phyloP scores from a whole-genome alignment of 345 rosid species.

The Hibiscus trionum region DNA sequence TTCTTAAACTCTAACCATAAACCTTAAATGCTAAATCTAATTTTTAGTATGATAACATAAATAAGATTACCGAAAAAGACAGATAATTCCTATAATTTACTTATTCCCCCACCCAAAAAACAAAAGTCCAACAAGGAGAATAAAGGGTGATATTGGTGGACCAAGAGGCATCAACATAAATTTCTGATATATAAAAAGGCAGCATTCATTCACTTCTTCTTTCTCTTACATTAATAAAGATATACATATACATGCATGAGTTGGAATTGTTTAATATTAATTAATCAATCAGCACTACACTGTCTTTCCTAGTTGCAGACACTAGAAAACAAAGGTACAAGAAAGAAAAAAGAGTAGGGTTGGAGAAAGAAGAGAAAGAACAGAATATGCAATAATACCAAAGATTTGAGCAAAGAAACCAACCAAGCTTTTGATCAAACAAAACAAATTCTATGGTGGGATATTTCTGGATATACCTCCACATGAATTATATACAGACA shows the following conservation, averaged over 20 bases:
- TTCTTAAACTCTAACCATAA: too few species aligned
- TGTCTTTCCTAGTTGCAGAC: not conserved
- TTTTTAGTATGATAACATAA: too few species aligned
- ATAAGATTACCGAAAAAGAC: too few species aligned
- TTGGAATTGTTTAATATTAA: not conserved
- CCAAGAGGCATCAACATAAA: slow-evolving; percentile 3
- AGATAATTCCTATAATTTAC: too few species aligned
- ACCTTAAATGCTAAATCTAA: too few species aligned
- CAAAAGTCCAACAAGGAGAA: slow-evolving; percentile 3
- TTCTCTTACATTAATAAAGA: slow-evolving; percentile 3
- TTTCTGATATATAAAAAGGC: slow-evolving; percentile 1
- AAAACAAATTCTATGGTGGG: not conserved
- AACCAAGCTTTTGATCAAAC: not conserved
- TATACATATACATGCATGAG: not conserved
- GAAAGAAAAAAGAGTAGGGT: not conserved
- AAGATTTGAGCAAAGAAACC: not conserved
- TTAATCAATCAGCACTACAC: not conserved
- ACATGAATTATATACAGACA: not conserved
- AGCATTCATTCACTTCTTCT: not conserved
- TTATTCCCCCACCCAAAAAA: not conserved
- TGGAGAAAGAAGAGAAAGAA: not conserved
- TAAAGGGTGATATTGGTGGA: slow-evolving; percentile 2
- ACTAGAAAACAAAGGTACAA: not conserved
- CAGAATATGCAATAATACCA: not conserved
- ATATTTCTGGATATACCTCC: not conserved